These are phyloP conservation scores for Monosporozyma unispora DNA, from an alignment of 805 yeast genomes.

Conservation along the genomic window DNA sequence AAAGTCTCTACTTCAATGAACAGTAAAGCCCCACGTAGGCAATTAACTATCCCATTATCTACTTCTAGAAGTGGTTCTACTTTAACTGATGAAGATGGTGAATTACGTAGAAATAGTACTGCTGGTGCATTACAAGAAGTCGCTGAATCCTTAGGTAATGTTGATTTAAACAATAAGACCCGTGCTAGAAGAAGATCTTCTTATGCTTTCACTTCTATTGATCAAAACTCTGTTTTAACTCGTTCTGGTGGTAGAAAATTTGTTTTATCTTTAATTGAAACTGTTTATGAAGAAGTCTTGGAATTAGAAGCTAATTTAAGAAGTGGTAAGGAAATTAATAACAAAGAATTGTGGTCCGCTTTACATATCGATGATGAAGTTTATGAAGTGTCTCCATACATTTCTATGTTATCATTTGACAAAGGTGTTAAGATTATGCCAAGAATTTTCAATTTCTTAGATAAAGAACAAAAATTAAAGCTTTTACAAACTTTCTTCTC, in stretches of 20 bases:
- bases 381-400: slow-evolving; percentile 62
- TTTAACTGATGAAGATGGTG: slow-evolving; percentile 14
- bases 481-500: slow-evolving; percentile 70
- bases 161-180: slow-evolving; percentile 19
- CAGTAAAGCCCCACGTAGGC: slow-evolving; percentile 81
- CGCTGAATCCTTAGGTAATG: slow-evolving; percentile 25
- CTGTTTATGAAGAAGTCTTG: slow-evolving; percentile 66
- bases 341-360: slow-evolving; percentile 61
- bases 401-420: slow-evolving; percentile 71
- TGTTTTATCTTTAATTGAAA: slow-evolving; percentile 63
- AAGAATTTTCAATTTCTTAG: slow-evolving; percentile 75
- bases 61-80: slow-evolving; percentile 6
- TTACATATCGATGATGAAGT: slow-evolving; percentile 59
- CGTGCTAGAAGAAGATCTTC: slow-evolving; percentile 31
- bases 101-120: slow-evolving; percentile 5
- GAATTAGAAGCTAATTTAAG: slow-evolving; percentile 70
- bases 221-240: slow-evolving; percentile 28
- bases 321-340: slow-evolving; percentile 40
- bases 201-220: slow-evolving; percentile 28
- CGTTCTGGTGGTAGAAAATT: slow-evolving; percentile 41
- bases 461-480: slow-evolving; percentile 66
- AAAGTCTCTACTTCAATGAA: slow-evolving; percentile 73
- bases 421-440: slow-evolving; percentile 87
- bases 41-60: slow-evolving; percentile 47
- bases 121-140: slow-evolving; percentile 26